Evolutionary conservation across 768 basidiomycete species (phyloP).

Genomic region (Amanita inopinata): DNA sequence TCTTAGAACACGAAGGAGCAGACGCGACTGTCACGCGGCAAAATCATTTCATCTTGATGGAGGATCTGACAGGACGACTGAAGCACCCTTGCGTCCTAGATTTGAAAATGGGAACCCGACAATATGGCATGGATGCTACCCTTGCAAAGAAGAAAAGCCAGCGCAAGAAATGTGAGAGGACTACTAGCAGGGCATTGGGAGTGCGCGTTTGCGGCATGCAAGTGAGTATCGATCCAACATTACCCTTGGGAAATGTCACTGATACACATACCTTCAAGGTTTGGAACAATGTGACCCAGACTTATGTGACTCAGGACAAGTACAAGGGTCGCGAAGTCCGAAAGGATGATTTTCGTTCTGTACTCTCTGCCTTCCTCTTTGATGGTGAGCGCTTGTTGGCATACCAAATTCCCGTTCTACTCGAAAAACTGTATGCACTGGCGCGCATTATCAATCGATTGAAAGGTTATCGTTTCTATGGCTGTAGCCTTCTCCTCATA

Average conservation of each 20-base stretch:
- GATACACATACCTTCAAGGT: conserved; percentile 42
- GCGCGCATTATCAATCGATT: conserved; percentile 84
- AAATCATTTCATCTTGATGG: conserved; percentile 98
- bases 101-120: conserved; percentile 99
- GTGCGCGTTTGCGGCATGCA: conserved; percentile 98
- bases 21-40: conserved; percentile 63
- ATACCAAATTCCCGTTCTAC: conserved; percentile 85
- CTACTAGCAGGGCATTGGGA: conserved; percentile 85
- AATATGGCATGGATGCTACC: conserved; percentile 95
- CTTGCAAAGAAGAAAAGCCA: conserved; percentile 94
- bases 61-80: conserved; percentile 89
- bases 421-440: conserved; percentile 89
- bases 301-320: conserved; percentile 92
- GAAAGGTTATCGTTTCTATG: conserved; percentile 97
- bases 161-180: conserved; percentile 94
- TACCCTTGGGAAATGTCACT: conserved; percentile 9
- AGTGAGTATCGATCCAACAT: conserved; percentile 39
- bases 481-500: conserved; percentile 91
- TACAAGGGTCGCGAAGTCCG: conserved; percentile 89
- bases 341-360: conserved; percentile 73
- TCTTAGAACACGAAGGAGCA: conserved; percentile 24
- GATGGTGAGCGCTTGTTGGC: conserved; percentile 78
- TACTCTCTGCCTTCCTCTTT: conserved; percentile 75
- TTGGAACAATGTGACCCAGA: conserved; percentile 79
- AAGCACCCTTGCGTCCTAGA: conserved; percentile 94